Evolutionary conservation across 495 filamentous ascomycete species (phyloP), one percentile per base, ranked within the genome.

Genomic region (Aspergillus bridgeri): DNA sequence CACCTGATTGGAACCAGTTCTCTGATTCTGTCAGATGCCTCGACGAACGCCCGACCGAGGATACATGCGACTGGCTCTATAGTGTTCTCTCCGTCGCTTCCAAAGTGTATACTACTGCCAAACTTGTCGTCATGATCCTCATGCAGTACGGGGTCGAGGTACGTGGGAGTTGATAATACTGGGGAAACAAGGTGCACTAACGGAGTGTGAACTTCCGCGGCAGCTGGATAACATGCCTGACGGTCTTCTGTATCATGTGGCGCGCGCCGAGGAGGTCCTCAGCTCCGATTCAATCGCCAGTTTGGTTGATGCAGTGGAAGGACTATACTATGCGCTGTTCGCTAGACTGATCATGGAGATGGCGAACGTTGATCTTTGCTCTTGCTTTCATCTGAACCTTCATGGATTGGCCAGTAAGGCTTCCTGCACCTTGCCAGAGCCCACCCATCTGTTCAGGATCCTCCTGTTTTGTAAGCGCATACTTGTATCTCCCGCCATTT

Each of bases 321-420:
- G 67, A 20, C 58, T 79, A 9, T 79, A 68, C 19, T 73, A 74
- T 51, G 58, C 66, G 7, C 44, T 75, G 19, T 79, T 76, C 46
- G 60, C 74, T 0, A 62, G 73, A 47, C 42, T 79, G 5, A 61
- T 67, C 11, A 61, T 75, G 44, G 75, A 79, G 45, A 65, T 77
- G 45, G 69, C 72, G 4, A 69, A 59, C 18, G 65, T 70, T 18
- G 70, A 79, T 9, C 65, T 79, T 7, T 76, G 70, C 50, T 56
- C 62, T 33, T 60, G 59, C 18, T 71, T 69, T 42, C 55, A 53
- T 23, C 24, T 66, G n/a, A 62, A 65, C 27, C 22, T 55, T 13
- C 65, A 57, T 24, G 64, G 63, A 5, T 3, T 47, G 18, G 25
- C 51, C 15, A 56, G 43, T 21, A 58, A 58, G 5, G 44, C 52